These are phyloP conservation scores for Daedaleopsis sinensis DNA, from an alignment of 768 basidiomycete genomes.

Conservation along the genomic window DNA sequence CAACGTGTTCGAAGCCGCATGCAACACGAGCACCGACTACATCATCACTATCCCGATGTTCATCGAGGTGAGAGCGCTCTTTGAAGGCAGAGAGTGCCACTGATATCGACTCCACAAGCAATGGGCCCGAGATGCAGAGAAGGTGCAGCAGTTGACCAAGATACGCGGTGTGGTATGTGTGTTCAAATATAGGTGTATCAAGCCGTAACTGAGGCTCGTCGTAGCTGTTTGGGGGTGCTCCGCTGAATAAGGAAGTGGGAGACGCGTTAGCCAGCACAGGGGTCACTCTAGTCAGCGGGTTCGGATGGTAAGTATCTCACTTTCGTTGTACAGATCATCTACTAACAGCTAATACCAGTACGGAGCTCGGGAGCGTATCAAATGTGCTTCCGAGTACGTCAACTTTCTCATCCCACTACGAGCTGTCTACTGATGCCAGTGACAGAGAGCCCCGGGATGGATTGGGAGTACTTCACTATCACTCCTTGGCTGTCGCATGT, in stretches of 20 bases:
- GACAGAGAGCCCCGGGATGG: constrained; percentile 4
- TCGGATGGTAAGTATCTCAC: constrained; percentile 38
- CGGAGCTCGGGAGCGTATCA: background rate
- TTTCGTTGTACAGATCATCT: background rate
- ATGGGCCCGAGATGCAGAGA: background rate
- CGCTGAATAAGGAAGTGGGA: constrained; percentile 39
- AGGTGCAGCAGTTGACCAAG: background rate
- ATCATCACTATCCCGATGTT: constrained; percentile 28
- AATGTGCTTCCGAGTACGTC: background rate
- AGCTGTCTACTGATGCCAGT: background rate
- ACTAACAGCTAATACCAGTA: background rate
- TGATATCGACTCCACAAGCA: background rate
- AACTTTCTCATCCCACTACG: background rate
- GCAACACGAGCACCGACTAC: constrained; percentile 15
- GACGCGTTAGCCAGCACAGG: constrained; percentile 36
- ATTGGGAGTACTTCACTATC: constrained; percentile 12
- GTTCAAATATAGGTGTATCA: background rate
- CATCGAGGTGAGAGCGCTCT: constrained; percentile 25
- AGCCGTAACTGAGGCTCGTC: background rate
- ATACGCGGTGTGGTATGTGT: background rate
- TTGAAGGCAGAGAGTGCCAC: too few relatives aligned
- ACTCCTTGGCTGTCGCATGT: background rate
- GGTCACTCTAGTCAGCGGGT: constrained; percentile 36
- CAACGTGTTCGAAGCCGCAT: constrained; percentile 16
- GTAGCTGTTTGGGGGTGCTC: constrained; percentile 41